These are phyloP conservation scores for Solanum medicagineum DNA, from an alignment of 257 asterid genomes.

Conservation along the genomic window DNA sequence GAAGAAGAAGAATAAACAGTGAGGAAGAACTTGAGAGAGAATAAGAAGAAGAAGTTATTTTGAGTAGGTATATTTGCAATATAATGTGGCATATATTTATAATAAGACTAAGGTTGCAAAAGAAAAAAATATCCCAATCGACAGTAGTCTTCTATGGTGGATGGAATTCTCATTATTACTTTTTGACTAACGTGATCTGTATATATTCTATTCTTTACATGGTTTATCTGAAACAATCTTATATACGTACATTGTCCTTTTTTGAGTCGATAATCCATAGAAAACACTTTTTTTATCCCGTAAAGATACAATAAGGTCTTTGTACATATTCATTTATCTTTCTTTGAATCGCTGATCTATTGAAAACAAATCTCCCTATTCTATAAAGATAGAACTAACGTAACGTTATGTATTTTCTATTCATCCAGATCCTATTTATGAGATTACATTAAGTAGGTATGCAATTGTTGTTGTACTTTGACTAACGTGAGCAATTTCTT, in stretches of 20 bases:
- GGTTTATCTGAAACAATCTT: not conserved
- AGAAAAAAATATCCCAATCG: not conserved
- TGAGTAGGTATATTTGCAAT: not conserved
- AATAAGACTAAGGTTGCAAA: slow-evolving; percentile 1
- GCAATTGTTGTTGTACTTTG: not conserved
- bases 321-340: no score
- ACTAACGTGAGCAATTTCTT: slow-evolving; percentile 4
- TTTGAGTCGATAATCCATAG: not conserved
- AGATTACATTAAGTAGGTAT: not conserved
- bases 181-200: not conserved
- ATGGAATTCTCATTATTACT: slow-evolving; percentile 7
- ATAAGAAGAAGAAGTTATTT: not conserved
- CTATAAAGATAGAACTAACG: not conserved
- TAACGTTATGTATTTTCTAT: not conserved
- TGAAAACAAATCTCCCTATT: not conserved
- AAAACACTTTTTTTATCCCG: not conserved
- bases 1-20: not conserved
- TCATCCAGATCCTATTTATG: rapidly evolving
- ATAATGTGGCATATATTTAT: not conserved
- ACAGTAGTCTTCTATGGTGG: not conserved
- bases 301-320: not conserved
- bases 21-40: not conserved
- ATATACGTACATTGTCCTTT: not conserved
- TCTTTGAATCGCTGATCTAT: no score
- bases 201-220: rapidly evolving